Base-by-base conservation (phyloP, 805 yeast genomes). In the Clavispora asparagi region DNA sequence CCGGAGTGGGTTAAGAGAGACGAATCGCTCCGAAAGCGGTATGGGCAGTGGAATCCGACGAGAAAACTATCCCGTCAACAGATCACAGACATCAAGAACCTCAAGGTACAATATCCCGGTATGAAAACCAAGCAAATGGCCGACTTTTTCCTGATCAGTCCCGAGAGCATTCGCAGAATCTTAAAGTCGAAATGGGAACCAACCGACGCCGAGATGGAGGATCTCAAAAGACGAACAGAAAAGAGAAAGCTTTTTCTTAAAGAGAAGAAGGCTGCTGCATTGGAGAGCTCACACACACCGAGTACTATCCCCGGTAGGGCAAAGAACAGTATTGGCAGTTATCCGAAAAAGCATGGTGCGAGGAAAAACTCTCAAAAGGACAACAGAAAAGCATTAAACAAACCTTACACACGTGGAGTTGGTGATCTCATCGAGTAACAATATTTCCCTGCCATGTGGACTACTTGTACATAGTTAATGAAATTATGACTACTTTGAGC, bases 91-190 rank as follows among this genome's bases (percentile, higher is more conserved):
- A 73, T 91, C 4, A 67, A 86, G 45, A 60, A 70, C 5, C 55
- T 89, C 40, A 85, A 81, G 54, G 64, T 63, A 12, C 68, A 74
- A 45, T 63, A 71, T 50, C 96, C 97, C 0, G 72, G 77, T n/a
- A 52, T 86, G 43, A 78, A 76, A 4, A 74, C 83, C 2, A 67
- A 68, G 3, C 83, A 80, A 38, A 61, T 91, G 6, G 84, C 89
- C 0, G 69, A 76, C 29, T 76, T 76, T 58, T 90, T 85, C 64
- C 70, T 76, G 41, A 74, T 88, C 6, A 85, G 94, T 1, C 92
- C 95, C 1, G 95, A 90, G 54, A 87, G 91, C 0, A 77, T 90
- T 2, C 71, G 96, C 48, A 76, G 96, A 51, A 88, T 91, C 16
- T 61, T 91, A 52, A 82, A 80, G 59, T 82, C 92, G 6, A 79